These are phyloP conservation scores for Fusarium sp. DNA, from an alignment of 2,329 filamentous ascomycete species.

Conservation along the genomic window DNA sequence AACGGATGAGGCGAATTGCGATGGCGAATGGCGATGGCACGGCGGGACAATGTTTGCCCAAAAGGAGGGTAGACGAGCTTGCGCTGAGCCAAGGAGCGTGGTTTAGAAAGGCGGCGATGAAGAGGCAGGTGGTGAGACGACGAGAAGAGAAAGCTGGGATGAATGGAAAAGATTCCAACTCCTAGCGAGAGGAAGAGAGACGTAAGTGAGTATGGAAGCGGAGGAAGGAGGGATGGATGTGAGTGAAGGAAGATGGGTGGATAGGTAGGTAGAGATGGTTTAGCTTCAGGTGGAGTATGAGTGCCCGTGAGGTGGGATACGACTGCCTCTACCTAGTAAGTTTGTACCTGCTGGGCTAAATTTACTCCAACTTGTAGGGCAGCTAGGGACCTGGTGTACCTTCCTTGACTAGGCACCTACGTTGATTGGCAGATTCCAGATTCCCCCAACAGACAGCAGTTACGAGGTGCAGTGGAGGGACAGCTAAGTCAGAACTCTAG, in stretches of 20 bases:
- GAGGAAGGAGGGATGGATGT: constrained; percentile 44
- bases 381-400: constrained; percentile 27
- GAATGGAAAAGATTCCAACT: constrained; percentile 59
- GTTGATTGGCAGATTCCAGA: constrained; percentile 5
- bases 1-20: constrained; percentile 49
- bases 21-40: constrained; percentile 51
- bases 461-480: constrained; percentile 17
- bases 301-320: constrained; percentile 36
- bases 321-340: constrained; percentile 6
- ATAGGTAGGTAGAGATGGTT: constrained; percentile 45
- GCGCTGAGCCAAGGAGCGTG: constrained; percentile 59
- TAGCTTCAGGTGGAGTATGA: constrained; percentile 42
- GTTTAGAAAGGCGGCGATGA: constrained; percentile 55
- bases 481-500: constrained; percentile 1
- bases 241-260: constrained; percentile 42
- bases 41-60: constrained; percentile 55
- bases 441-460: constrained; percentile 11
- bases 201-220: constrained; percentile 44
- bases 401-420: constrained; percentile 24
- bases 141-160: constrained; percentile 61
- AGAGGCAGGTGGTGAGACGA: constrained; percentile 57
- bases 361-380: constrained; percentile 22
- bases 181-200: constrained; percentile 52
- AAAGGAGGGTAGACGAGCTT: constrained; percentile 58
- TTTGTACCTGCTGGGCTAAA: constrained; percentile 43